Conservation (phyloP, 2,329 filamentous ascomycete genomes). For the Coleophoma crateriformis region DNA sequence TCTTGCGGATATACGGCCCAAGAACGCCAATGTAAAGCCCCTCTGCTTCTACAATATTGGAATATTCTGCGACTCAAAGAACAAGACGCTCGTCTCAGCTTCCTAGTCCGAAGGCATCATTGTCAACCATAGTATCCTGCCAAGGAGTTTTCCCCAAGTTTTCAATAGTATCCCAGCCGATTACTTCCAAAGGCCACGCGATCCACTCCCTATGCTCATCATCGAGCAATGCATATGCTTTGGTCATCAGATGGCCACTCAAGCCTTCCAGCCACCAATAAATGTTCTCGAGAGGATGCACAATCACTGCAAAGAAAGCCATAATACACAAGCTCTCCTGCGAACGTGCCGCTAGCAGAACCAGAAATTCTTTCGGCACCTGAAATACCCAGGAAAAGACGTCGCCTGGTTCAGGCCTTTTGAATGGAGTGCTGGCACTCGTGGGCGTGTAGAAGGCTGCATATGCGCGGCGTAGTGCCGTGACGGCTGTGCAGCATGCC, state of each 20-base stretch:
- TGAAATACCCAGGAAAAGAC: conserved; percentile 35
- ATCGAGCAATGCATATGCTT: conserved; percentile 28
- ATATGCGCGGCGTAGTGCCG: conserved; percentile 29
- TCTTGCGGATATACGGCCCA: too few species aligned
- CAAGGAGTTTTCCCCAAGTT: too few species aligned
- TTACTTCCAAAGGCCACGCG: conserved; percentile 25
- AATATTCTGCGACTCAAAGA: too few species aligned
- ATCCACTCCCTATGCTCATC: conserved; percentile 32
- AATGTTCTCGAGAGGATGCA: conserved; percentile 25
- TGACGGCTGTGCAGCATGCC: conserved; percentile 27
- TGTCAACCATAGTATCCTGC: too few species aligned
- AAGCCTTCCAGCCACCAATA: conserved; percentile 36
- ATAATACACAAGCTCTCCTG: conserved; percentile 30
- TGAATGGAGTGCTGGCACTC: neutral
- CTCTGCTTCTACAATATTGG: too few species aligned
- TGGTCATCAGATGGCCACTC: conserved; percentile 26
- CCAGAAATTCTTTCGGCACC: conserved; percentile 30
- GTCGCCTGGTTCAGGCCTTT: conserved; percentile 29
- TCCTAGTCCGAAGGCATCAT: too few species aligned
- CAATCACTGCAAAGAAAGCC: conserved; percentile 28
- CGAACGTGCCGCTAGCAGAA: conserved; percentile 27
- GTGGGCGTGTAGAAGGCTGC: conserved; percentile 13
- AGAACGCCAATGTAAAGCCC: too few species aligned
- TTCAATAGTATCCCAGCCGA: conserved; percentile 14
- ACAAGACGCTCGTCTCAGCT: too few species aligned